A percentile compares a stretch with the other conserved stretches of the same genome.
These are phyloP conservation scores for Penicillium odoratum DNA, from an alignment of 495 filamentous ascomycete species.

Conservation along the genomic window DNA sequence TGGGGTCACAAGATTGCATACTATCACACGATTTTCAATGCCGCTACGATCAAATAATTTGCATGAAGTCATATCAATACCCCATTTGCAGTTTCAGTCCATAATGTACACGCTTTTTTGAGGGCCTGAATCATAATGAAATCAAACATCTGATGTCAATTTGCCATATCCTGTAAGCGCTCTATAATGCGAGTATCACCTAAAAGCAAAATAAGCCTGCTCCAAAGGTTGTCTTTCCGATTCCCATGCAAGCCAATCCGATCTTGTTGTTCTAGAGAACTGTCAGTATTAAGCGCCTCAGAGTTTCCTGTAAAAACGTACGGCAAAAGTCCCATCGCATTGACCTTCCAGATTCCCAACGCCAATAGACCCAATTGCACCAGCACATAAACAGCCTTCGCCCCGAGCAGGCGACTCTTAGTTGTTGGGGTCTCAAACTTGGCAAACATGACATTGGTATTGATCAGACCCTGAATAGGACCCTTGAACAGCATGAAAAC, in stretches of 20 bases:
- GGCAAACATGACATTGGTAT: slow-evolving; percentile 76
- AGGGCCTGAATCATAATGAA: slow-evolving; percentile 6
- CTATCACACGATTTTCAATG: neutral
- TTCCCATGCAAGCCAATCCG: slow-evolving; percentile 96
- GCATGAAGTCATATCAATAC: slow-evolving; percentile 7
- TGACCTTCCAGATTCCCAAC: slow-evolving; percentile 94
- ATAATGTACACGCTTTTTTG: slow-evolving; percentile 1
- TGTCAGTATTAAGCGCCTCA: slow-evolving; percentile 18
- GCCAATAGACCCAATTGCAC: slow-evolving; percentile 83
- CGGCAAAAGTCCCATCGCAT: slow-evolving; percentile 94
- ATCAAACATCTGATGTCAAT: slow-evolving; percentile 7
- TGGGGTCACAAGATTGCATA: neutral
- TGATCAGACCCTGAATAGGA: slow-evolving; percentile 80
- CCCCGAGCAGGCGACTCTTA: slow-evolving; percentile 64
- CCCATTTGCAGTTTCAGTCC: neutral
- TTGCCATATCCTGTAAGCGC: slow-evolving; percentile 1
- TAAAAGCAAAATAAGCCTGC: slow-evolving; percentile 55
- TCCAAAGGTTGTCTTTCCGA: slow-evolving; percentile 74
- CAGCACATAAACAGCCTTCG: slow-evolving; percentile 81
- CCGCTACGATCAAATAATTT: slow-evolving; percentile 6
- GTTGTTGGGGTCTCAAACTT: slow-evolving; percentile 87
- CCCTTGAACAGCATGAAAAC: slow-evolving; percentile 98
- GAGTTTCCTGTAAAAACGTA: slow-evolving; percentile 44
- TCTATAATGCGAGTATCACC: slow-evolving; percentile 23
- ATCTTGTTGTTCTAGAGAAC: slow-evolving; percentile 73